Evolutionary conservation across 2,329 filamentous ascomycete genomes (phyloP), one percentile per base, ranked within the genome.

Genomic region (Lachnellula willkommii): DNA sequence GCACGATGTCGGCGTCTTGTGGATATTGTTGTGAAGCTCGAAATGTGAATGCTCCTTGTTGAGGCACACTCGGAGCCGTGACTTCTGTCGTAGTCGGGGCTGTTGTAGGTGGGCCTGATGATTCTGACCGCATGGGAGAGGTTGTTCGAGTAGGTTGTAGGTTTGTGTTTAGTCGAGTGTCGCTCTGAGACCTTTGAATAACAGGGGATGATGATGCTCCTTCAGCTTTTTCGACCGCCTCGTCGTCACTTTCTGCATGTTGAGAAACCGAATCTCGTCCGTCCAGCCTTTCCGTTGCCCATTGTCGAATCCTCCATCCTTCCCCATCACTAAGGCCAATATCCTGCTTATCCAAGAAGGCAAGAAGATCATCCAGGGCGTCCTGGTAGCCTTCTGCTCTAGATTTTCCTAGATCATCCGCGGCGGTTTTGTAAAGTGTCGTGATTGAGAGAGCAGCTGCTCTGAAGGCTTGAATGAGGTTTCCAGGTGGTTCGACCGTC

Each of bases 381-480:
- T 97, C 92, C 71, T 96, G 92, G 66, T 96, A 97, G 26, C 94
- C 94, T 40, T 92, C 87, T 50, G 82, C 75, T 50, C 89, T 84
- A 47, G 90, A 85, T 66, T 86, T 85, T 50, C 86, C 79, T 70
- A 94, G 86, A 49, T 89, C 88, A 35, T 84, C 79, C 12, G 89
- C 87, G 3, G 93, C 93, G 40, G 87, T 92, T 74, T 96, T 96
- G 77, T 97, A 97, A 14, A 99, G 84, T 68, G 95, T 96, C 48
- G 94, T 97, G 54, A 97, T 92, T 5, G 91, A 95, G 36, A 96
- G 79, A 20, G 94, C 94, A 36, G 94, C 94, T 15, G 88, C 85
- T 72, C 91, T 94, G 79, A 99, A 99, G 56, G 90, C 87, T 65
- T 93, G 87, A 56, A 96, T 83, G 48, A 96, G 83, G 68, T 84